Conservation (phyloP, 495 filamentous ascomycete genomes). For the Apodospora peruviana region DNA sequence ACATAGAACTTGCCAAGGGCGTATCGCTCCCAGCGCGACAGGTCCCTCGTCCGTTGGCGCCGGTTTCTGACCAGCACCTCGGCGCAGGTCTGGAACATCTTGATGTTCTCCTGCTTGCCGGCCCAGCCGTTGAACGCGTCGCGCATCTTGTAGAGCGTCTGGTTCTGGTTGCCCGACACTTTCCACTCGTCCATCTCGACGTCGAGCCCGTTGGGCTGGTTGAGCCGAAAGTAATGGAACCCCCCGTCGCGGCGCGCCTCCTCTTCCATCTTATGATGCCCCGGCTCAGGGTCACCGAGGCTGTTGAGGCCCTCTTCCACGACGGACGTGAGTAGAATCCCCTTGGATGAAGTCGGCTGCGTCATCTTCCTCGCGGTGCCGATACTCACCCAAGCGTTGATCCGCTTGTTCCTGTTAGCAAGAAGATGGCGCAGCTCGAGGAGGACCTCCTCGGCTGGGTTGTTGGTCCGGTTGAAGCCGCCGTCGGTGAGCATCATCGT, state of each 20-base stretch:
- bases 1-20: conserved; percentile 1
- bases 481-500: conserved; percentile 1
- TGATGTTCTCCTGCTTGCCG: neutral
- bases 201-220: neutral
- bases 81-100: neutral
- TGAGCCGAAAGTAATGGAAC: conserved; percentile 1
- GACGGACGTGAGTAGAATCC: neutral
- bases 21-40: conserved; percentile 1
- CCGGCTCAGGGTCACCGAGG: neutral
- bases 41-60: neutral
- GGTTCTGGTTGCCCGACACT: too few relatives aligned
- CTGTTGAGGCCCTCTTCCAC: neutral
- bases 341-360: neutral
- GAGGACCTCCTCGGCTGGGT: neutral
- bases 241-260: neutral
- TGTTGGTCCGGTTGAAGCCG: neutral
- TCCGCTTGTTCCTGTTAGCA: neutral
- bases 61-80: neutral
- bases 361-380: neutral
- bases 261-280: neutral
- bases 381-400: neutral
- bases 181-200: conserved; percentile 2
- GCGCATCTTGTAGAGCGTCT: neutral
- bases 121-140: neutral
- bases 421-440: neutral